A percentile compares a stretch with the other conserved stretches of the same genome.
These are phyloP conservation scores for Sclerotinia trifoliorum DNA, from an alignment of 2,329 filamentous ascomycete species.

Conservation along the genomic window DNA sequence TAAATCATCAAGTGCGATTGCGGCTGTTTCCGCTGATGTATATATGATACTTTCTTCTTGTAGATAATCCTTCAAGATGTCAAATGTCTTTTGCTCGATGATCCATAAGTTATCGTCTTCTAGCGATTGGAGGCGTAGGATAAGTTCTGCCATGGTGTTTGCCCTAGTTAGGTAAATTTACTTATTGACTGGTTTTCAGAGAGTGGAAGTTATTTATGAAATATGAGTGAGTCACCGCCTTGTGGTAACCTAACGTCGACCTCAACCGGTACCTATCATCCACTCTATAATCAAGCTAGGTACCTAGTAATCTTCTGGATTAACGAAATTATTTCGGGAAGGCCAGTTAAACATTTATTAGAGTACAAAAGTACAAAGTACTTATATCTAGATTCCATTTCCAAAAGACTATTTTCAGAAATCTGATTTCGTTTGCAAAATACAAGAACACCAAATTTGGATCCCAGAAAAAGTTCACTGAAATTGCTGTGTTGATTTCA, in stretches of 20 bases:
- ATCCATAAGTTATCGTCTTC: not conserved
- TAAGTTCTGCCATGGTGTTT: not conserved
- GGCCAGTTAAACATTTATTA: too few species aligned
- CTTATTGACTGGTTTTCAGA: not conserved
- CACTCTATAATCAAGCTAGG: too few species aligned
- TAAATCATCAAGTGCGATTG: not conserved
- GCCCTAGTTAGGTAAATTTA: not conserved
- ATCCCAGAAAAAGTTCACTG: too few species aligned
- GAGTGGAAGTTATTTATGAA: not conserved
- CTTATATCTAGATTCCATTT: too few species aligned
- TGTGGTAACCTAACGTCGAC: not conserved
- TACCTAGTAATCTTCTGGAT: too few species aligned
- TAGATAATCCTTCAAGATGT: not conserved
- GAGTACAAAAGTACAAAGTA: too few species aligned
- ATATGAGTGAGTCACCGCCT: not conserved
- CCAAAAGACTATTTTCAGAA: too few species aligned
- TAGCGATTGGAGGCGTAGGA: not conserved
- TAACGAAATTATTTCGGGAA: too few species aligned
- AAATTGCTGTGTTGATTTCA: too few species aligned
- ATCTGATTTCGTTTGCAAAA: too few species aligned
- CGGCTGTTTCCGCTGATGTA: not conserved
- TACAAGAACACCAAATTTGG: too few species aligned
- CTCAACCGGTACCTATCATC: not conserved
- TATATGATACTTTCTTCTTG: not conserved
- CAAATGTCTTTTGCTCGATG: constrained; percentile 1